Evolutionary conservation across 352 stramenopile species (phyloP), one percentile per base, ranked within the genome.

Genomic region (Phytopythium cucurbitacearum): DNA sequence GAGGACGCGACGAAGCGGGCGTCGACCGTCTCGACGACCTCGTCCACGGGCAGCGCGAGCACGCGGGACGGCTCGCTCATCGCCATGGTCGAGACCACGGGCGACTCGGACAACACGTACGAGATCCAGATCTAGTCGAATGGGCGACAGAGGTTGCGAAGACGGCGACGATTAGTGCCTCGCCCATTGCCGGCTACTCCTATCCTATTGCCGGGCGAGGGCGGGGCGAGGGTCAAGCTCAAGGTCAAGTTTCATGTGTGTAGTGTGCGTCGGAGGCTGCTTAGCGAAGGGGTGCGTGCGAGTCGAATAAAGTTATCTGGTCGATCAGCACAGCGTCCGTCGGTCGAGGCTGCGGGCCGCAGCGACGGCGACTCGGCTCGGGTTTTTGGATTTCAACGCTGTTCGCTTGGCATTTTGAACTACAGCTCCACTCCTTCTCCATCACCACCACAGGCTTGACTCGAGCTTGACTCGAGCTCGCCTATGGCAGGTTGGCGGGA

Each of bases 401-500:
- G 43, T 48, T 48, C 40, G 33, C 37, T 11, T 42, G 33, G n/a
- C 35, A n/a, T 16, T 8, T 36, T 54, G 10, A 4, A 5, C 7
- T 4, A 32, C 49, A 48, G 15, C 51, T 11, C 4, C 41, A 45
- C 45, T 32, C 15, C 38, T 16, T 46, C 16, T 48, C 42, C 32
- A 40, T 3, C 37, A 38, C 28, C 45, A 38, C 10, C 35, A 13
- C 15, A 51, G 47, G 56, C 45, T 33, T 59, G 15, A 39, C 43
- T 15, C 15, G 40, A 46, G 45, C 39, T 53, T 34, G 3, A 46
- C 11, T 51, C 15, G 43, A 7, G 7, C 3, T 41, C 35, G 12
- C 38, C 74, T 86, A 94, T 67, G 83, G 88, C 59, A 86, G 70
- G 63, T 82, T 63, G 5, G 72, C 53, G 5, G 73, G 70, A 55